Percentiles rank a stretch among this genome's conserved stretches.
These are phyloP conservation scores for Pholiota adiposa DNA, from an alignment of 1,284 basidiomycete species.

Conservation along the genomic window DNA sequence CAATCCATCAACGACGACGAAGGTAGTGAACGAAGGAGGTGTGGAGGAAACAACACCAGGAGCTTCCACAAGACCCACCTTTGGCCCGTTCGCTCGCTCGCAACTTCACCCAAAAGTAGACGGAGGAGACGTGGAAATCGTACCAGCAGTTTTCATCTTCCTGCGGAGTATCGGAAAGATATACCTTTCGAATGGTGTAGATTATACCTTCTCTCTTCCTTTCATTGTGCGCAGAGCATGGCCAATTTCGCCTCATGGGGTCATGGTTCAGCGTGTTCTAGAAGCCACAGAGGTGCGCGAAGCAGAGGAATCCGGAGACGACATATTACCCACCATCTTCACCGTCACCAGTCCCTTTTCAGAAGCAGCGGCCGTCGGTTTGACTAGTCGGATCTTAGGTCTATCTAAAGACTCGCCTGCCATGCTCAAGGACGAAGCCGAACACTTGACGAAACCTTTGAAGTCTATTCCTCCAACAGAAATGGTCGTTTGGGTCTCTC, in stretches of 20 bases:
- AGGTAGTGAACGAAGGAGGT: conserved; percentile 44
- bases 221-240: conserved; percentile 81
- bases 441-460: conserved; percentile 50
- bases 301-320: conserved; percentile 61
- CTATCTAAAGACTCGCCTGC: conserved; percentile 42
- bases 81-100: conserved; percentile 62
- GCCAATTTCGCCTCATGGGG: conserved; percentile 76
- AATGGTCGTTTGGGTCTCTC: conserved; percentile 63
- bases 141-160: conserved; percentile 76
- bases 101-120: conserved; percentile 37
- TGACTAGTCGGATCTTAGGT: conserved; percentile 59
- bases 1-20: conserved; percentile 32
- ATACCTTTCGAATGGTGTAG: conserved; percentile 73
- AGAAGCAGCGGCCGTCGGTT: conserved; percentile 73
- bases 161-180: conserved; percentile 77
- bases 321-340: conserved; percentile 77
- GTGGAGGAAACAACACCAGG: conserved; percentile 33
- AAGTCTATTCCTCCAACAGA: conserved; percentile 62
- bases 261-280: conserved; percentile 79
- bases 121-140: conserved; percentile 39
- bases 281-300: conserved; percentile 71
- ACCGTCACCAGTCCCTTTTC: conserved; percentile 77
- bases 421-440: conserved; percentile 57
- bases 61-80: conserved; percentile 52
- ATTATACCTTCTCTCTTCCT: conserved; percentile 82